phyloP scores from a whole-genome alignment of 768 basidiomycete genomes.

The Termitomyces sp. region DNA sequence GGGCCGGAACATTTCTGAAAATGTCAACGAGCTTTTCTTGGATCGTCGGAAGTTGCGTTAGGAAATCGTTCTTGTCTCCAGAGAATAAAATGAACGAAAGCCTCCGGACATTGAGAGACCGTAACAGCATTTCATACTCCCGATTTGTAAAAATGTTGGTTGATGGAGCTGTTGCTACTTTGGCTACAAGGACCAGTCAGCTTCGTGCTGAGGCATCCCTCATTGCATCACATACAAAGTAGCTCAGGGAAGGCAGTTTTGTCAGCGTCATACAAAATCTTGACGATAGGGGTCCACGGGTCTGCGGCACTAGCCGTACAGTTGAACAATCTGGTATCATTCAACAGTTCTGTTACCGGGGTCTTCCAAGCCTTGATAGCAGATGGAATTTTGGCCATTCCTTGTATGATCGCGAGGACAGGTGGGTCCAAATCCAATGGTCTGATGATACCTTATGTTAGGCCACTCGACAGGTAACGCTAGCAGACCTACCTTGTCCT shows the following conservation, averaged over 20 bases:
- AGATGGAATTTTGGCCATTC: constrained; percentile 75
- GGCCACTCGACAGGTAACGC: constrained; percentile 1
- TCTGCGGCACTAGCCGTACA: constrained; percentile 50
- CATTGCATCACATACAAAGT: constrained; percentile 51
- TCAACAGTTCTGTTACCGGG: constrained; percentile 75
- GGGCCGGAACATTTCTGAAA: constrained; percentile 71
- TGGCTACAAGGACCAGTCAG: constrained; percentile 38
- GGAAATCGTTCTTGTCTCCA: constrained; percentile 88
- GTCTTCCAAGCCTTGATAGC: constrained; percentile 83
- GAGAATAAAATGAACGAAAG: constrained; percentile 84
- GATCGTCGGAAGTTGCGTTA: constrained; percentile 87
- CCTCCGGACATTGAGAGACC: constrained; percentile 83
- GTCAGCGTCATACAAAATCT: constrained; percentile 79
- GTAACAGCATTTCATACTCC: constrained; percentile 88
- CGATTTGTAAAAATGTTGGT: constrained; percentile 95
- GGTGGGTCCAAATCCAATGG: constrained; percentile 75
- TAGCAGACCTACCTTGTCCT: constrained; percentile 56
- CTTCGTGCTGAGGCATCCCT: not conserved
- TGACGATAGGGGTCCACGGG: constrained; percentile 77
- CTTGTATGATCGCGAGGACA: constrained; percentile 65
- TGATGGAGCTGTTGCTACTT: constrained; percentile 80
- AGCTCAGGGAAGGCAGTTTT: constrained; percentile 84
- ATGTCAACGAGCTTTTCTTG: constrained; percentile 97
- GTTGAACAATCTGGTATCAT: constrained; percentile 86
- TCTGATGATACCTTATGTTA: constrained; percentile 33